Evolutionary conservation across 2,329 filamentous ascomycete genomes (phyloP).

Genomic region (Helotiales sp.): DNA sequence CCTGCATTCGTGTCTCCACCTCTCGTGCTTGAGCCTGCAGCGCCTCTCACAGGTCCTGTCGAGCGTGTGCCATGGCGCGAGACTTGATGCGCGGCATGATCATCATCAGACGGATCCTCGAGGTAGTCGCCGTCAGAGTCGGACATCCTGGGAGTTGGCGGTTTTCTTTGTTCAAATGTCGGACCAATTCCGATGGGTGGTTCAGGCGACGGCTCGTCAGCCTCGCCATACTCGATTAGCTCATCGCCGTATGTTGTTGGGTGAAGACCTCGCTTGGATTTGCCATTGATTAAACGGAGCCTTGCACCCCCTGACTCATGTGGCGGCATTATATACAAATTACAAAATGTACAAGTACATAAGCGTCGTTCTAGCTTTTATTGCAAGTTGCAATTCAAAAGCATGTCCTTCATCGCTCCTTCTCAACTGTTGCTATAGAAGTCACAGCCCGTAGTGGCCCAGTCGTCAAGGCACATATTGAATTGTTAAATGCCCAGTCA

Average conservation of each 20-base stretch:
- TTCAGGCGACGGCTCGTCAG: background rate
- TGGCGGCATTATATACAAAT: too few species aligned
- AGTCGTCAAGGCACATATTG: too few species aligned
- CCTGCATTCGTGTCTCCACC: conserved; percentile 29
- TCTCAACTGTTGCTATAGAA: background rate
- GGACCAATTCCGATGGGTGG: too few species aligned
- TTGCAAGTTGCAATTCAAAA: background rate
- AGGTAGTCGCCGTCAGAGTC: conserved; percentile 74
- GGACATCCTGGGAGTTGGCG: conserved; percentile 55
- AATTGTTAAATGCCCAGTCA: too few species aligned
- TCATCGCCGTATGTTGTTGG: too few species aligned
- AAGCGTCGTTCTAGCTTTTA: background rate
- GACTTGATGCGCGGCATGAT: conserved; percentile 44
- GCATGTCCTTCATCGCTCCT: background rate
- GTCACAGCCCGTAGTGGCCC: too few species aligned
- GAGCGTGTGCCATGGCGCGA: conserved; percentile 34
- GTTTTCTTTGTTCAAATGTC: background rate
- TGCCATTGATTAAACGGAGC: too few species aligned
- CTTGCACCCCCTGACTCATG: too few species aligned
- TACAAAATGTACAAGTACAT: too few species aligned
- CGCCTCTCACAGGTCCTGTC: conserved; percentile 27
- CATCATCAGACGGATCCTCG: conserved; percentile 65
- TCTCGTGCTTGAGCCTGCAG: conserved; percentile 30
- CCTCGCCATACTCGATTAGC: too few species aligned
- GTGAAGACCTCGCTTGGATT: too few species aligned